Percentiles rank a stretch among this genome's conserved stretches.
Conservation (phyloP, 495 filamentous ascomycete genomes). For the Usnea hakonensis region DNA sequence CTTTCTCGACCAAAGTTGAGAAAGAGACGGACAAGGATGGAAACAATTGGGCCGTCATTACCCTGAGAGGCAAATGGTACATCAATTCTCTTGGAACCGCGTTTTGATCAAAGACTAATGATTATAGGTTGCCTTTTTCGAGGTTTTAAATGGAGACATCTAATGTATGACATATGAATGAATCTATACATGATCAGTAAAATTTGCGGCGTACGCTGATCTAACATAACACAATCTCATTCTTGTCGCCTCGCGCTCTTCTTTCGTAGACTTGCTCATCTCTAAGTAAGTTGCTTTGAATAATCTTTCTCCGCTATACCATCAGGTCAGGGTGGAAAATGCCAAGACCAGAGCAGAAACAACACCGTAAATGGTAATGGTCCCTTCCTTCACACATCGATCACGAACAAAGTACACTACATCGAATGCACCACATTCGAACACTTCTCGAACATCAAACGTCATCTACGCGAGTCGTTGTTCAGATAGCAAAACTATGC, state of each 20-base stretch:
- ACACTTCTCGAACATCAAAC: background rate
- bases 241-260: background rate
- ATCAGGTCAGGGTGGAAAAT: background rate
- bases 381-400: background rate
- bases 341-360: background rate
- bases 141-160: constrained; percentile 42
- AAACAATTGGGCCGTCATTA: constrained; percentile 81
- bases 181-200: background rate
- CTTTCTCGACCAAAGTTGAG: constrained; percentile 87
- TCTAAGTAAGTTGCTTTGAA: background rate
- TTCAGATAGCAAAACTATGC: background rate
- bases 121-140: constrained; percentile 53
- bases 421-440: too few species aligned
- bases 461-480: background rate
- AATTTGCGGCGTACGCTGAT: background rate
- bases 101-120: constrained; percentile 2
- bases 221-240: background rate
- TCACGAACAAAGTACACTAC: background rate
- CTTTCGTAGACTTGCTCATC: background rate
- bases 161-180: background rate
- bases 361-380: background rate
- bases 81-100: constrained; percentile 25
- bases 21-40: constrained; percentile 88
- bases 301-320: too few species aligned
- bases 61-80: constrained; percentile 88